phyloP scores from a whole-genome alignment of 495 filamentous ascomycete species.

The Penicillium antarcticum region DNA sequence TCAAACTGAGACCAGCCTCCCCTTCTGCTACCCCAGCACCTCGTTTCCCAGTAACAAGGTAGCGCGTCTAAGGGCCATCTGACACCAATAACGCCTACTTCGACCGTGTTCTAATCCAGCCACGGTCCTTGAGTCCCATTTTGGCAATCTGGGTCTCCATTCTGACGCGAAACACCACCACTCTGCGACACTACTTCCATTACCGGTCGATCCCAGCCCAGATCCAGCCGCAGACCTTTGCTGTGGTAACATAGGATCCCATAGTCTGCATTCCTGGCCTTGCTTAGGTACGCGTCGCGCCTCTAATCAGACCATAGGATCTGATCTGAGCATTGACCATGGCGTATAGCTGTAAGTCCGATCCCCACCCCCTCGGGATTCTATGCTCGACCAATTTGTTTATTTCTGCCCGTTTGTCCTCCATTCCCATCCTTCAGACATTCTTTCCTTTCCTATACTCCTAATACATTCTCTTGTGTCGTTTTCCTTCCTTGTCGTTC shows the following conservation, averaged over 20 bases:
- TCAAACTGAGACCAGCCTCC: slow-evolving; percentile 34
- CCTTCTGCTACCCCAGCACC: slow-evolving; percentile 4
- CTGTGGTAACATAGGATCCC: slow-evolving; percentile 36
- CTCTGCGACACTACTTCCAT: background rate
- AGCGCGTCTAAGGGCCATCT: slow-evolving; percentile 6
- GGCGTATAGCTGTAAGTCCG: slow-evolving; percentile 41
- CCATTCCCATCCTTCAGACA: slow-evolving; percentile 20
- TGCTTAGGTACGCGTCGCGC: slow-evolving; percentile 46
- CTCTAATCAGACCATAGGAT: slow-evolving; percentile 16
- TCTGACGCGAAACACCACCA: slow-evolving; percentile 18
- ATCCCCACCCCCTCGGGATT: slow-evolving; percentile 28
- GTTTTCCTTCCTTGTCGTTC: slow-evolving; percentile 9
- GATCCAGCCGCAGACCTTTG: slow-evolving; percentile 17
- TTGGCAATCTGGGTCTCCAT: background rate
- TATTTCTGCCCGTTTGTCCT: slow-evolving; percentile 37
- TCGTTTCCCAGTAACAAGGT: background rate
- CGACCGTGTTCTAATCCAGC: slow-evolving; percentile 3
- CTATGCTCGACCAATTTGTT: slow-evolving; percentile 39
- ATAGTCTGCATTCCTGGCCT: slow-evolving; percentile 48
- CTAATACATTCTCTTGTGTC: slow-evolving; percentile 17
- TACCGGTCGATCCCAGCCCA: slow-evolving; percentile 13
- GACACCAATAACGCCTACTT: slow-evolving; percentile 4
- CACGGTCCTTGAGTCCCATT: background rate
- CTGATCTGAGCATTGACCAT: slow-evolving; percentile 33
- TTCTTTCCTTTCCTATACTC: slow-evolving; percentile 20